Evolutionary conservation across 108 stramenopile genomes (phyloP), one percentile per base, ranked within the genome.

Genomic region (Discostella stelligeroides): DNA sequence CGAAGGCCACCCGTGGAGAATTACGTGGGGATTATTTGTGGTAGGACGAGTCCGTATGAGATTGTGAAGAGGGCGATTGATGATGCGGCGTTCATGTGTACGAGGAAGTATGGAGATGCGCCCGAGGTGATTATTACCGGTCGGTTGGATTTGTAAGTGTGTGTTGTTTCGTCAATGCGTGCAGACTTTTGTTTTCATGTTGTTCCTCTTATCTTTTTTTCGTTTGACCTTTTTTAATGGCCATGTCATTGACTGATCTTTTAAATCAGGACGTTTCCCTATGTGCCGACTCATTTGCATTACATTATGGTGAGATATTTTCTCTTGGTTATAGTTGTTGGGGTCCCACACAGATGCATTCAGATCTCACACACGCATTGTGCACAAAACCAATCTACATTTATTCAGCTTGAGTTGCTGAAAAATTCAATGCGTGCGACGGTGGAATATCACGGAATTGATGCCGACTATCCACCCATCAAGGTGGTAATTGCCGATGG

Each of bases 391-490:
- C n/a, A n/a, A n/a, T n/a, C n/a, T 34, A 6, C 34, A 34, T 34
- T 34, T 34, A 34, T 34, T 5, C 34, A 38, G 34, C 28, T 56
- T 17, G 55, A 38, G 37, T 30, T 56, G 15, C 55, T 56, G 12
- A 99, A 99, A 85, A 99, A 99, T 77, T 85, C 84, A 41, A 99
- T 99, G 99, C 82, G 99, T 18, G 99, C 99, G 0, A 98, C 98
- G 17, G 95, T 96, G 30, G 98, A 98, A 81, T 91, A 85, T 78
- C 98, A 97, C 63, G 97, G 95, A 0, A 73, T 88, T 13, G 95
- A 97, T 66, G 84, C 79, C 28, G 93, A 90, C 56, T 92, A 91
- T 84, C 97, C 97, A 23, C 96, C 96, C 40, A 94, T 98, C 45
- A 88, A 95, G 60, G 95, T 99, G 25, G 88, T 99, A 46, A 97